Evolutionary conservation across 2,329 filamentous ascomycete genomes (phyloP).

Genomic region (Paracoccidioides brasiliensis): DNA sequence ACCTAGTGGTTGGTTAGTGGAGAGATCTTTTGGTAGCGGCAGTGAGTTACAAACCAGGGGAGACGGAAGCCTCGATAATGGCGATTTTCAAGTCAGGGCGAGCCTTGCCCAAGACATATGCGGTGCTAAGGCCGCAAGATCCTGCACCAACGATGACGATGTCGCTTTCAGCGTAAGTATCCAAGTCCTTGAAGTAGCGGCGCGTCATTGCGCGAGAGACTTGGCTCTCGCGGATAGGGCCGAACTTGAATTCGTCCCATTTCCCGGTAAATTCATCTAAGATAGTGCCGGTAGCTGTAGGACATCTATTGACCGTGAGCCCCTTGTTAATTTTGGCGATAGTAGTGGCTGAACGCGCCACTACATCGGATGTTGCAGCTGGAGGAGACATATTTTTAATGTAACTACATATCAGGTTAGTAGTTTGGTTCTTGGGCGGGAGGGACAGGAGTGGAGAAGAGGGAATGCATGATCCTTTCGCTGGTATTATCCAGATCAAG

Average conservation of each 20-base stretch:
- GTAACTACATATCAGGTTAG: conserved; percentile 15
- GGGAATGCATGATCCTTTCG: conserved; percentile 94
- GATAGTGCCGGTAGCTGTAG: conserved; percentile 37
- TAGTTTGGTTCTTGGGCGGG: conserved; percentile 25
- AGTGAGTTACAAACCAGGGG: conserved; percentile 40
- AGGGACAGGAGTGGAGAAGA: conserved; percentile 26
- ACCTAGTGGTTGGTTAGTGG: conserved; percentile 31
- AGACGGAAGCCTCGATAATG: conserved; percentile 76
- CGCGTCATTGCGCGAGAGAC: conserved; percentile 88
- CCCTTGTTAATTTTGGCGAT: conserved; percentile 31
- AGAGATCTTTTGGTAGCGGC: neutral
- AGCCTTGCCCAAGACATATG: conserved; percentile 69
- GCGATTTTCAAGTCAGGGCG: conserved; percentile 86
- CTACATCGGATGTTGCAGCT: conserved; percentile 49
- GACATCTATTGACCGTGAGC: conserved; percentile 20
- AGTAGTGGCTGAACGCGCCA: conserved; percentile 23
- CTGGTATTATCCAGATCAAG: conserved; percentile 99
- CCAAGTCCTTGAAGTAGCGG: conserved; percentile 82
- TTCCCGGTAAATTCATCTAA: conserved; percentile 56
- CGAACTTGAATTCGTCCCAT: conserved; percentile 73
- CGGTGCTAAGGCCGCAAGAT: conserved; percentile 72
- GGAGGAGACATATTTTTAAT: conserved; percentile 61
- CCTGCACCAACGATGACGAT: conserved; percentile 88
- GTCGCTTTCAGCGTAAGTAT: conserved; percentile 82
- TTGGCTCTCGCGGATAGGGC: conserved; percentile 79